These are phyloP conservation scores for Candida caryicola DNA, from an alignment of 805 yeast species.

Conservation along the genomic window DNA sequence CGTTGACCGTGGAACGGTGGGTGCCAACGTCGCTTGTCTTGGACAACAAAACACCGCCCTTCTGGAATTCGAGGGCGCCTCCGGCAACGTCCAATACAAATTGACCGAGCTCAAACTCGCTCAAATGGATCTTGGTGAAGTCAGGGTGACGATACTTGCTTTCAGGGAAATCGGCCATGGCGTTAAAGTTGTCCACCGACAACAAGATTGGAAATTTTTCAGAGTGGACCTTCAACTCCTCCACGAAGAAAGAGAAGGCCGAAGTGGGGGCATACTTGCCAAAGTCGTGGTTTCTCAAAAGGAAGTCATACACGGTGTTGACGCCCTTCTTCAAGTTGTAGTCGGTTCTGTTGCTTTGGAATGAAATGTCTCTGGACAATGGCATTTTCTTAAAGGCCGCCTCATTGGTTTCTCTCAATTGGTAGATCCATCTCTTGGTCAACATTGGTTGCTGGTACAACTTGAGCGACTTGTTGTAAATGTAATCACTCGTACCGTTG, in stretches of 20 bases:
- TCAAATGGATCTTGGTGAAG: constrained; percentile 54
- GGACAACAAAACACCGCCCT: constrained; percentile 66
- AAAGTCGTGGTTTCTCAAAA: constrained; percentile 32
- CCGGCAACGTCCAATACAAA: constrained; percentile 51
- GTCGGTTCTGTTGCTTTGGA: constrained; percentile 31
- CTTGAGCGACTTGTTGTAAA: constrained; percentile 46
- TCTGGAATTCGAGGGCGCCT: constrained; percentile 50
- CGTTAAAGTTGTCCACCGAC: constrained; percentile 73
- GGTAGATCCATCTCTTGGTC: constrained; percentile 56
- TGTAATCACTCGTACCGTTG: constrained; percentile 74
- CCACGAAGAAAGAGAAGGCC: constrained; percentile 52
- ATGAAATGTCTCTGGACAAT: constrained; percentile 33
- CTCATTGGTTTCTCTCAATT: constrained; percentile 37
- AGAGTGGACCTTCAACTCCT: constrained; percentile 53
- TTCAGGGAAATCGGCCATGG: constrained; percentile 50
- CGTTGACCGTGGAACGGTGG: constrained; percentile 48
- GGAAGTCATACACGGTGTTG: constrained; percentile 25
- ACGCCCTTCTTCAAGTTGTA: constrained; percentile 31
- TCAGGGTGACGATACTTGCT: constrained; percentile 61
- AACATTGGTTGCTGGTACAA: constrained; percentile 78
- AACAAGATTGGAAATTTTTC: constrained; percentile 54
- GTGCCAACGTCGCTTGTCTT: constrained; percentile 55
- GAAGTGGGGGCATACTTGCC: constrained; percentile 37
- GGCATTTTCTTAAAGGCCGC: constrained; percentile 31
- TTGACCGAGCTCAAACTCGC: constrained; percentile 62